These are phyloP conservation scores for Chlorophyllum brunneum DNA, from an alignment of 768 basidiomycete genomes.

Conservation along the genomic window DNA sequence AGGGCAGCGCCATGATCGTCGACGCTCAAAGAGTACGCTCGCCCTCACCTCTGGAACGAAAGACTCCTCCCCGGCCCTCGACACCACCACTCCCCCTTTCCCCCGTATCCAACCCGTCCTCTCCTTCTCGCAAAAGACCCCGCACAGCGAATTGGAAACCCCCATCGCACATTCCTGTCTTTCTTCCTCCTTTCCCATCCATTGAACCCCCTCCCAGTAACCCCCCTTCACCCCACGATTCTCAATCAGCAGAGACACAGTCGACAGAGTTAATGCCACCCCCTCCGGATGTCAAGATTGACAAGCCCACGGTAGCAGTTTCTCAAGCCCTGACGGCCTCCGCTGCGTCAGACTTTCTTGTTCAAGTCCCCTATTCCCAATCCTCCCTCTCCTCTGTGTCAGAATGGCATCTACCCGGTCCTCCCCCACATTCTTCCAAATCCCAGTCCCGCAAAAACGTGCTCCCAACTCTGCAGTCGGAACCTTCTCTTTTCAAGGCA, in stretches of 20 bases:
- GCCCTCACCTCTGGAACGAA: conserved; percentile 20
- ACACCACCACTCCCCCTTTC: conserved; percentile 49
- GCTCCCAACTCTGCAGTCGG: conserved; percentile 49
- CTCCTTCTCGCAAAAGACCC: conserved; percentile 54
- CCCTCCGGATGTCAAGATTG: conserved; percentile 26
- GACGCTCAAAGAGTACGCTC: conserved; percentile 16
- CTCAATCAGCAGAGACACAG: conserved; percentile 33
- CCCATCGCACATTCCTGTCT: conserved; percentile 60
- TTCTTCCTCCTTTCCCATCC: conserved; percentile 74
- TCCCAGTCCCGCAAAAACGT: conserved; percentile 19
- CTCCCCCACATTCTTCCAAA: conserved; percentile 21
- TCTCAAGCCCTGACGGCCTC: conserved; percentile 42
- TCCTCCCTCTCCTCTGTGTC: conserved; percentile 64
- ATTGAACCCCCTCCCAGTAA: conserved; percentile 26
- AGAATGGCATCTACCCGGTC: conserved; percentile 66
- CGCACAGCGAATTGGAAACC: conserved; percentile 56
- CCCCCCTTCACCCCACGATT: conserved; percentile 23
- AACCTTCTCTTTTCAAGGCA: conserved; percentile 61
- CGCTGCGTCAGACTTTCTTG: conserved; percentile 64
- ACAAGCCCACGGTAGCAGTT: conserved; percentile 37
- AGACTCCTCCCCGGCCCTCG: conserved; percentile 21
- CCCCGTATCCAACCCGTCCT: conserved; percentile 54
- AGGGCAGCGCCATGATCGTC: conserved; percentile 24
- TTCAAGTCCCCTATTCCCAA: conserved; percentile 70
- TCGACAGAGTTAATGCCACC: conserved; percentile 18